phyloP scores from a whole-genome alignment of 2,329 filamentous ascomycete genomes.

The Phaeosphaeria sp. region DNA sequence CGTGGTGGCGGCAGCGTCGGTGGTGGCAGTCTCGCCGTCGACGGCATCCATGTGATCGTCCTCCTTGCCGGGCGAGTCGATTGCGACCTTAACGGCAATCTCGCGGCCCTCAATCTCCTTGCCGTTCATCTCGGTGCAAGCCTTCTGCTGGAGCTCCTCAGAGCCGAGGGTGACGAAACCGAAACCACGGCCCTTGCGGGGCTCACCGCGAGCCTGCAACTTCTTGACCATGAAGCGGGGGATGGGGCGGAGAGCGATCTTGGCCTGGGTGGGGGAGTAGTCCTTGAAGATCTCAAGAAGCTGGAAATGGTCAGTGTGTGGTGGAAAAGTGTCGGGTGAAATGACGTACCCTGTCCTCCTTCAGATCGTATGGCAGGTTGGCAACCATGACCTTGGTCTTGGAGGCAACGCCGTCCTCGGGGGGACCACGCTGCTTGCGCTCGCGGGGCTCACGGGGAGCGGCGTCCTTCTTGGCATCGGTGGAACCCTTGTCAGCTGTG shows the following conservation, averaged over 20 bases:
- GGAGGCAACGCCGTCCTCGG: conserved; percentile 95
- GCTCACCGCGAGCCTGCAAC: conserved; percentile 95
- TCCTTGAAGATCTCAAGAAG: conserved; percentile 96
- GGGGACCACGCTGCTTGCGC: conserved; percentile 87
- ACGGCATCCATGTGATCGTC: conserved; percentile 69
- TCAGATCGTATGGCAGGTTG: conserved; percentile 97
- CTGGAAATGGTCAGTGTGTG: conserved; percentile 56
- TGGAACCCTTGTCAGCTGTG: conserved; percentile 59
- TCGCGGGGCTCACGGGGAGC: conserved; percentile 60
- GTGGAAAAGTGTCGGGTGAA: neutral
- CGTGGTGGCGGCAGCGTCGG: conserved; percentile 29
- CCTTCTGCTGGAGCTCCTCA: conserved; percentile 97
- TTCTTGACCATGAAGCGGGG: conserved; percentile 99
- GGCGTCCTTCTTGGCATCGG: conserved; percentile 55
- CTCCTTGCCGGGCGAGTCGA: conserved; percentile 99
- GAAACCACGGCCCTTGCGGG: conserved; percentile 98
- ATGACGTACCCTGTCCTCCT: conserved; percentile 84
- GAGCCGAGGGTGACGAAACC: conserved; percentile 96
- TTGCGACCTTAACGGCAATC: conserved; percentile 99
- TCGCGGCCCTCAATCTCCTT: conserved; percentile 99
- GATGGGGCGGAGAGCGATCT: conserved; percentile 98
- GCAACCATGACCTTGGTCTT: conserved; percentile 99
- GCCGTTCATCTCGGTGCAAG: conserved; percentile 97
- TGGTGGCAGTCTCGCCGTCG: conserved; percentile 49
- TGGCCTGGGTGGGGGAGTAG: conserved; percentile 92